Percentiles rank a stretch among this genome's conserved stretches.
Evolutionary conservation across 192 early-diverging fungal genomes (phyloP).

Genomic region (Chytriomyces sp.): DNA sequence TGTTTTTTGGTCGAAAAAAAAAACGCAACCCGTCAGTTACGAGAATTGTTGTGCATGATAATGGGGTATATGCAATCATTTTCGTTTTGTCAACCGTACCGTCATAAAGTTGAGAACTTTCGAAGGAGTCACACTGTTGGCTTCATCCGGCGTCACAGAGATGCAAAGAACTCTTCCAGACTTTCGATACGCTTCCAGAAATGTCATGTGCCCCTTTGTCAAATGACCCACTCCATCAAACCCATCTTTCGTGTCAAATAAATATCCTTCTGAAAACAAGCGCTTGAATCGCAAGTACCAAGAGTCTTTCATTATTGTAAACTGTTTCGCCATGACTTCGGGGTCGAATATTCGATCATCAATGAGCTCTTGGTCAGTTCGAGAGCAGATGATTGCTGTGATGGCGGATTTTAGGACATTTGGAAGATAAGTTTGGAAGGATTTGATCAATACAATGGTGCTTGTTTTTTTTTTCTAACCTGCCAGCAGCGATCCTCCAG

Average conservation of each 20-base stretch:
- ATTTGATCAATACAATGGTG: background rate
- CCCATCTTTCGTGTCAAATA: slow-evolving; percentile 44
- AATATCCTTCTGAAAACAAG: slow-evolving; percentile 39
- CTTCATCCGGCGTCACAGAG: slow-evolving; percentile 75
- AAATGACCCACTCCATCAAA: slow-evolving; percentile 36
- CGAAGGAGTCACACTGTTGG: slow-evolving; percentile 64
- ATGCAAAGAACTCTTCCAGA: slow-evolving; percentile 90
- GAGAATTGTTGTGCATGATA: too few relatives aligned
- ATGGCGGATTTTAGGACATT: slow-evolving; percentile 44
- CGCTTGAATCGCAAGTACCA: slow-evolving; percentile 39
- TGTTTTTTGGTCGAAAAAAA: background rate
- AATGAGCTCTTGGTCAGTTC: slow-evolving; percentile 66
- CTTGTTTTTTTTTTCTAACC: background rate
- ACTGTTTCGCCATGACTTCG: background rate
- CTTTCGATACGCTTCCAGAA: slow-evolving; percentile 85
- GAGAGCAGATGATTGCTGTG: slow-evolving; percentile 70
- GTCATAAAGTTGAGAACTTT: slow-evolving; percentile 90
- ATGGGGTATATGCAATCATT: background rate
- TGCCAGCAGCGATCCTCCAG: slow-evolving; percentile 58
- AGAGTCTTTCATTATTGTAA: slow-evolving; percentile 29
- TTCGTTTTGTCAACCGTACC: slow-evolving; percentile 49
- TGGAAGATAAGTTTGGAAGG: background rate
- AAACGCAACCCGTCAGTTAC: too few relatives aligned
- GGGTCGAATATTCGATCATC: slow-evolving; percentile 57
- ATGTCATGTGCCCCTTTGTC: slow-evolving; percentile 72